These are phyloP conservation scores for Coniosporium apollinis DNA, from an alignment of 495 filamentous ascomycete genomes.

Conservation along the genomic window DNA sequence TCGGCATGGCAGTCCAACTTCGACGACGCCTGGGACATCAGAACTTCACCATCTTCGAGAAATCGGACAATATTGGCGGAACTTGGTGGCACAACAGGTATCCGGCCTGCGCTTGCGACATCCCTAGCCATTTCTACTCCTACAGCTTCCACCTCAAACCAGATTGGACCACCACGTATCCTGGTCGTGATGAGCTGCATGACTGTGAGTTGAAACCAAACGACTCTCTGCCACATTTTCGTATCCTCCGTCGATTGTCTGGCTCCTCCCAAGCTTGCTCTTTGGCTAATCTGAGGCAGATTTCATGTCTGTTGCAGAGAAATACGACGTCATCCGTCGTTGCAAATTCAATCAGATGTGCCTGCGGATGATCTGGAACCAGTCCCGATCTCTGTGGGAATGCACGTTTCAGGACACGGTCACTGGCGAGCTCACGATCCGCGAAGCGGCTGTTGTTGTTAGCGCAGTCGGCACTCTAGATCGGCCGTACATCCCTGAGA, in stretches of 20 bases:
- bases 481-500: conserved; percentile 30
- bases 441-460: conserved; percentile 29
- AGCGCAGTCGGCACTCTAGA: conserved; percentile 37
- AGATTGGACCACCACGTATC: conserved; percentile 29
- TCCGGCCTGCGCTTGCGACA: conserved; percentile 21
- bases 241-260: too few relatives aligned
- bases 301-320: conserved; percentile 25
- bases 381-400: conserved; percentile 27
- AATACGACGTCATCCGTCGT: conserved; percentile 28
- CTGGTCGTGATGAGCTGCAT: conserved; percentile 25
- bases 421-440: conserved; percentile 18
- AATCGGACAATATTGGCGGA: conserved; percentile 18
- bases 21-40: conserved; percentile 7
- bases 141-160: conserved; percentile 34
- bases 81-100: conserved; percentile 20
- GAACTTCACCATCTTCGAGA: conserved; percentile 20
- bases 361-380: conserved; percentile 27
- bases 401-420: conserved; percentile 26
- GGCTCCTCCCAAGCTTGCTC: too few relatives aligned
- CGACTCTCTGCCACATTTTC: too few relatives aligned
- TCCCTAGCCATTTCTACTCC: conserved; percentile 26
- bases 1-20: conserved; percentile 19
- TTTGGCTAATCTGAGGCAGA: too few relatives aligned
- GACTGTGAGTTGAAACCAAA: too few relatives aligned
- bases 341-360: conserved; percentile 28